Base-by-base conservation (phyloP, 306 rosid genomes). In the Dryas alaskensis region DNA sequence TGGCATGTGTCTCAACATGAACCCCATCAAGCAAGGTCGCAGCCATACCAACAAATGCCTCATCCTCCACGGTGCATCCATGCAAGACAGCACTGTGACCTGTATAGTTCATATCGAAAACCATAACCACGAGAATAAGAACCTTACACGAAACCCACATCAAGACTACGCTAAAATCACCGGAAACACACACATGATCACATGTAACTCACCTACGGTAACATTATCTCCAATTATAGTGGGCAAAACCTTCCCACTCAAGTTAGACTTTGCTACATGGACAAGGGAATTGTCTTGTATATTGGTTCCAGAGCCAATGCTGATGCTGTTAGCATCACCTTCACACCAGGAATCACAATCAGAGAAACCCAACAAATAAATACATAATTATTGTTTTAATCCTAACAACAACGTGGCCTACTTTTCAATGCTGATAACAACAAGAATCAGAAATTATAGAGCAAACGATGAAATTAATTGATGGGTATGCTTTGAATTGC, bases 241-340 rank as follows among this genome's bases (percentile, higher is more conserved):
- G 16, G 96, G 98, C 54, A 94, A 87, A 53, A 94, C 97, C 84
- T 89, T 91, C 80, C 97, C 99, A 83, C 78, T 84, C 85, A 92
- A 83, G 73, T 89, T 92, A 61, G 99, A 88, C 76, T 92, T 94
- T 12, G 96, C 93, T 5, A 94, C 96, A 48, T 88, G 99, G 65
- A 94, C 96, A 77, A 94, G 94, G 76, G 98, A 88, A 75, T 91
- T 94, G 89, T 91, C 98, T 83, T 91, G 98, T 70, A 94, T 91
- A 77, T 94, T 94, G 79, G 98, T 89, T 37, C 95, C 91, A 81
- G 92, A 84, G 60, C 98, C 97, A 73, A 94, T 84, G 77, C 91
- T 89, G 78, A 91, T 86, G 82, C 87, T 87, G 85, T 94, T 94
- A 69, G 86, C 97, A 81, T 94, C 98, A 79, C 98, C 98, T 91